Percentiles rank a stretch among this genome's conserved stretches.
These are phyloP conservation scores for Eucalyptus rudis DNA, from an alignment of 345 rosid species.

Conservation along the genomic window DNA sequence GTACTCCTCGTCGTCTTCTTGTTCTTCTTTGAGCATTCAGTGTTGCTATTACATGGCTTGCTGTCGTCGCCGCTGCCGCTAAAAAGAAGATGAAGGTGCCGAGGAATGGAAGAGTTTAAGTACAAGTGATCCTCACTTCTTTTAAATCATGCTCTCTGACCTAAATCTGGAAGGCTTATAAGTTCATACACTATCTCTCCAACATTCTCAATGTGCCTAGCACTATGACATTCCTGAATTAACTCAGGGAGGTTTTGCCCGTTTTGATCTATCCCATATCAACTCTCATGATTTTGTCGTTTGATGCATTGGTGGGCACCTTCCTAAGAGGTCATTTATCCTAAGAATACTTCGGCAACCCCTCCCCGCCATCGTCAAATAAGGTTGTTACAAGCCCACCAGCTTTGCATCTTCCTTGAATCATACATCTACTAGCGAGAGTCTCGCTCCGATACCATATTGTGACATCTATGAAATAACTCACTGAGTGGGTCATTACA, in stretches of 20 bases:
- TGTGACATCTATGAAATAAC: too few species aligned
- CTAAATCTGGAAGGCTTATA: too few species aligned
- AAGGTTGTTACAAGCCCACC: accelerated
- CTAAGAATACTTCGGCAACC: too few species aligned
- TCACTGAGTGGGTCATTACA: accelerated
- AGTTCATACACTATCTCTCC: neutral
- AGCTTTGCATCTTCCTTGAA: too few species aligned
- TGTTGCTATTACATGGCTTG: neutral
- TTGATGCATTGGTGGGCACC: too few species aligned
- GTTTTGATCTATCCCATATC: too few species aligned
- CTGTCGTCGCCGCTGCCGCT: accelerated
- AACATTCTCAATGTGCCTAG: neutral
- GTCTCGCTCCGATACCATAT: too few species aligned
- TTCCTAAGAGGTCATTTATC: too few species aligned
- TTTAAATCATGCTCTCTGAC: neutral
- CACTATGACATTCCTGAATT: too few species aligned
- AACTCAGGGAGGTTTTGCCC: too few species aligned
- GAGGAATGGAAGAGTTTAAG: neutral
- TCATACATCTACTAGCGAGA: too few species aligned
- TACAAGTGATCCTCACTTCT: neutral
- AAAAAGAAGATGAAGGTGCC: neutral
- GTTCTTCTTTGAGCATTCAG: neutral
- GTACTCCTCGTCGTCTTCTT: neutral
- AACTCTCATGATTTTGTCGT: too few species aligned
- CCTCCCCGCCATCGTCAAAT: accelerated